These are phyloP conservation scores for Cladosporium sp. DNA, from an alignment of 2,329 filamentous ascomycete species.

Conservation along the genomic window DNA sequence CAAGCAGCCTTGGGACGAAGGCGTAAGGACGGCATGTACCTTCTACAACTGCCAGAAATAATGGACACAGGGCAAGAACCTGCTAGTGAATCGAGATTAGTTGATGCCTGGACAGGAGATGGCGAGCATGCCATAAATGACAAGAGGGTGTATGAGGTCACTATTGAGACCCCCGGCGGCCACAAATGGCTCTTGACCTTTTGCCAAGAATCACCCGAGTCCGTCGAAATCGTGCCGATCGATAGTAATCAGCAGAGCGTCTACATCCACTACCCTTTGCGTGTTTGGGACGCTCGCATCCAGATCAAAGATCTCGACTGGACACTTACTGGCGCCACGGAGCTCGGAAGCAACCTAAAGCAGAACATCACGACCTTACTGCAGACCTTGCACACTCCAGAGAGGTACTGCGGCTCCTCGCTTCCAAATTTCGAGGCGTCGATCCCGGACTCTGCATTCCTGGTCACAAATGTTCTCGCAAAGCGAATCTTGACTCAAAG, in stretches of 20 bases:
- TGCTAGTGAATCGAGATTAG: background rate
- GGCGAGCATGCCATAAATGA: background rate
- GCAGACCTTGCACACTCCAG: slow-evolving; percentile 7
- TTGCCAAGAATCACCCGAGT: background rate
- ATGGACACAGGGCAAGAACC: background rate
- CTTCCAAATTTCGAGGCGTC: slow-evolving; percentile 12
- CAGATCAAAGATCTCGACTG: background rate
- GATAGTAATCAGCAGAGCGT: background rate
- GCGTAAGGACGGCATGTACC: background rate
- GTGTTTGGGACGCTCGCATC: slow-evolving; percentile 21
- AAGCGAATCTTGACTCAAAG: slow-evolving; percentile 16
- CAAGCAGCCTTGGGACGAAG: background rate
- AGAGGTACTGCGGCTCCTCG: background rate
- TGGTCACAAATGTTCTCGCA: slow-evolving; percentile 15
- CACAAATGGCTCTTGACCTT: slow-evolving; percentile 11
- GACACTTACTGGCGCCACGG: background rate
- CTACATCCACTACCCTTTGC: slow-evolving; percentile 22
- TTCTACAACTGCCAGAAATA: background rate
- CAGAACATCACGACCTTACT: slow-evolving; percentile 12
- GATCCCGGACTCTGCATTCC: slow-evolving; percentile 12
- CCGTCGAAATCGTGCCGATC: background rate
- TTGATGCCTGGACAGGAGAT: background rate
- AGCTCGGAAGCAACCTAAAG: background rate
- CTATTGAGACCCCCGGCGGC: slow-evolving; percentile 7
- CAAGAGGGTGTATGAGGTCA: slow-evolving; percentile 14